Evolutionary conservation across 108 stramenopile species (phyloP).

Genomic region (Nannochloropsis granulata): DNA sequence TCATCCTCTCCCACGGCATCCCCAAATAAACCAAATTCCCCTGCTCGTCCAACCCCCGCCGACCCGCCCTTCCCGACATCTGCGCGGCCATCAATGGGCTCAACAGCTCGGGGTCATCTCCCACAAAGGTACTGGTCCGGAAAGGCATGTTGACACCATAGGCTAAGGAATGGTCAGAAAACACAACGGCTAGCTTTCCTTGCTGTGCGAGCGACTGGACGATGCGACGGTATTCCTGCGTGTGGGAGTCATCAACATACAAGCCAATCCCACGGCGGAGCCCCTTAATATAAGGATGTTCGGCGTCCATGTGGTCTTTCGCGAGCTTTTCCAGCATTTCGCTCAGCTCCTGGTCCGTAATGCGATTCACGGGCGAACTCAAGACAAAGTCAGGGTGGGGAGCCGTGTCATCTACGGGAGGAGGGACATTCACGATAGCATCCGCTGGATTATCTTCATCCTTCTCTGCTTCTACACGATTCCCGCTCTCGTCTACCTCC

Average conservation of each 20-base stretch:
- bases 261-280: conserved; percentile 94
- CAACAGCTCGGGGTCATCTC: conserved; percentile 70
- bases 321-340: conserved; percentile 84
- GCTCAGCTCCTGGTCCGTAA: conserved; percentile 50
- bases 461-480: conserved; percentile 73
- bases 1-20: conserved; percentile 87
- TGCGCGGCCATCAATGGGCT: conserved; percentile 93
- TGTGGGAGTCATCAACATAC: conserved; percentile 94
- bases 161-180: conserved; percentile 90
- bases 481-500: conserved; percentile 58
- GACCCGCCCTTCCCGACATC: conserved; percentile 97
- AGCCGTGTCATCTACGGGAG: conserved; percentile 74
- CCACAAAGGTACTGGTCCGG: conserved; percentile 87
- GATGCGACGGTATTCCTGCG: conserved; percentile 87
- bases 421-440: conserved; percentile 4
- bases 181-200: conserved; percentile 94
- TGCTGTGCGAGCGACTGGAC: conserved; percentile 93
- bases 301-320: conserved; percentile 75
- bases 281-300: conserved; percentile 88
- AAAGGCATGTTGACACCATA: conserved; percentile 99
- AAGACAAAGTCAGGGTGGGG: conserved; percentile 94
- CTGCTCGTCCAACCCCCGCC: conserved; percentile 98
- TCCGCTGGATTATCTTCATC: conserved; percentile 56
- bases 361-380: conserved; percentile 65
- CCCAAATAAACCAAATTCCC: conserved; percentile 93